These are phyloP conservation scores for Exophiala phaeomuriformis DNA, from an alignment of 2,329 filamentous ascomycete species.

Conservation along the genomic window DNA sequence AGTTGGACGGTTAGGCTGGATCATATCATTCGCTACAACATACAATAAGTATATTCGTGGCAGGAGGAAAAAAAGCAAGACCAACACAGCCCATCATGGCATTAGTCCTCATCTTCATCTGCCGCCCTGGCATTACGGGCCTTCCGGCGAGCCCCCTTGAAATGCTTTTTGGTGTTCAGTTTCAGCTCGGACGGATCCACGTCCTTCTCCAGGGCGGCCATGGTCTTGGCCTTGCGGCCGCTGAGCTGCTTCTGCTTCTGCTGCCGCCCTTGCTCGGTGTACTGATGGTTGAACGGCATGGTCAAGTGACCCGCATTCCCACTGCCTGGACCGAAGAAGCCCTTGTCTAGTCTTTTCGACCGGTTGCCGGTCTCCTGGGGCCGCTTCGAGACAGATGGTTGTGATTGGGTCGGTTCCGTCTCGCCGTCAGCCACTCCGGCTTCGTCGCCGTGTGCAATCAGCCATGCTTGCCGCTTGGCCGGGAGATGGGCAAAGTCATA, in stretches of 20 bases:
- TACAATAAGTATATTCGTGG: too few species aligned
- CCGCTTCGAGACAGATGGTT: conserved; percentile 24
- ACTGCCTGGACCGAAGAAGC: conserved; percentile 70
- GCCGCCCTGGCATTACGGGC: conserved; percentile 48
- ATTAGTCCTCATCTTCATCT: conserved; percentile 28
- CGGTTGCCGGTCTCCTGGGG: conserved; percentile 52
- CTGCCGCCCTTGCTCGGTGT: conserved; percentile 66
- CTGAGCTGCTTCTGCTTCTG: conserved; percentile 69
- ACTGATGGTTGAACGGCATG: conserved; percentile 84
- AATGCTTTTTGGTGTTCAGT: conserved; percentile 78
- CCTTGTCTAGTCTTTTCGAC: conserved; percentile 69
- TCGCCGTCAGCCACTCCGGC: conserved; percentile 11
- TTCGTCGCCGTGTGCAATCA: conserved; percentile 43
- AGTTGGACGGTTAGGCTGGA: too few species aligned
- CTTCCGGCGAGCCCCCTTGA: conserved; percentile 66
- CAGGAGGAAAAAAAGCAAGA: too few species aligned
- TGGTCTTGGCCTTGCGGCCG: conserved; percentile 69
- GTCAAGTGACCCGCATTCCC: conserved; percentile 55
- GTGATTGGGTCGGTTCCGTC: conserved; percentile 31
- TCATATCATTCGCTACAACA: too few species aligned
- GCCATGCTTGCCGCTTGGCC: conserved; percentile 64
- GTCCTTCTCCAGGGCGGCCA: conserved; percentile 77
- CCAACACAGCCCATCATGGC: not conserved
- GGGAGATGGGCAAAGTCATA: conserved; percentile 80
- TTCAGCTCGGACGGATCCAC: conserved; percentile 71